Evolutionary conservation across 2,329 filamentous ascomycete genomes (phyloP), one percentile per base, ranked within the genome.

Genomic region (Xylariaceae sp.): DNA sequence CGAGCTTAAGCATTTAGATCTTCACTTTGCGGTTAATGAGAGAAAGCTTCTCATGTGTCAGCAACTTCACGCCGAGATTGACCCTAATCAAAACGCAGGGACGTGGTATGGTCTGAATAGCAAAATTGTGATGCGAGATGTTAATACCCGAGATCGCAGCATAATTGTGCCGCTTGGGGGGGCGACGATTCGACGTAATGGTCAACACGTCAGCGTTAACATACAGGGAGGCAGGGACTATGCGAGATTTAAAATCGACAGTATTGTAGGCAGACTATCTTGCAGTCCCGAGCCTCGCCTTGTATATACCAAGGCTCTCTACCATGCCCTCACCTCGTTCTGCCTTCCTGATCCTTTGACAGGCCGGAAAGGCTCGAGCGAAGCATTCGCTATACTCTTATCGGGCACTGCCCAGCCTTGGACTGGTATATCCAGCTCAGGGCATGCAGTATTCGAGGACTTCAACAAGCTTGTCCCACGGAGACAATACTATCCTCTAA

Each of bases 101-200:
- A 85, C 83, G 0, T 78, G 82, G 63, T 82, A 89, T 55, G 87
- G 87, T 0, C 72, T 89, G 0, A 47, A 71, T 2, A 86, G 81
- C 67, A 88, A 82, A 3, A 71, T 88, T 6, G 79, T 89, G 0
- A 67, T 89, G 9, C 76, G 79, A 0, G 79, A 82, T 19, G 52
- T 64, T 0, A 78, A 80, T 26, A 64, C 56, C 0, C 52, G 64
- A 0, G 72, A 75, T 5, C 79, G 80, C 8, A 86, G 78, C 29
- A 72, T 89, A 3, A 73, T 90, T 1, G 73, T 85, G 0, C 81
- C 87, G 0, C 61, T 84, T 0, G 84, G 85, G 0, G 4, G 50
- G 0, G 9, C 76, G 0, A 24, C 2, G 0, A 75, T 66, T 53
- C 28, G 58, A 7, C 72, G 73, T 0, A 29, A 66, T 0, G 74